These are phyloP conservation scores for Rhodomyrtus tomentosa DNA, from an alignment of 345 rosid genomes.

Conservation along the genomic window DNA sequence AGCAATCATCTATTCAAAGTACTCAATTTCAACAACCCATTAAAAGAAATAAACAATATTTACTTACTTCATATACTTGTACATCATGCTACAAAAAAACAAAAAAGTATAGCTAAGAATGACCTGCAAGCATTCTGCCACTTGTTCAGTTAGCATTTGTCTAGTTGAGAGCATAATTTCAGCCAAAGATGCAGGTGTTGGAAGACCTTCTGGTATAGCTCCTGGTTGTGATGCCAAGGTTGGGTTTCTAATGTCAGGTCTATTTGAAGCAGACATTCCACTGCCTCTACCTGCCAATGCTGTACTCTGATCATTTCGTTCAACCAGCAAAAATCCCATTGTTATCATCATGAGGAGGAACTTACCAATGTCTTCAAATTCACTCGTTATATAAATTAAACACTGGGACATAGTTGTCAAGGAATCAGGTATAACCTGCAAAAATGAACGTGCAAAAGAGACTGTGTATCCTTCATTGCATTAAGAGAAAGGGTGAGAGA, in stretches of 20 bases:
- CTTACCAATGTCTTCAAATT: conserved; percentile 44
- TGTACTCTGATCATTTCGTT: background rate
- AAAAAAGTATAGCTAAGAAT: background rate
- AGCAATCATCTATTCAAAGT: background rate
- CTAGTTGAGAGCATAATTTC: conserved; percentile 47
- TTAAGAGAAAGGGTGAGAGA: background rate
- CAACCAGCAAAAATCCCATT: background rate
- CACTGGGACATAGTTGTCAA: conserved; percentile 57
- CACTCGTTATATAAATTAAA: conserved; percentile 33
- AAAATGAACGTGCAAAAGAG: background rate
- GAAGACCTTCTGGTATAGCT: conserved; percentile 34
- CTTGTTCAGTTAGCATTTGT: conserved; percentile 48
- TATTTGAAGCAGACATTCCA: conserved; percentile 15
- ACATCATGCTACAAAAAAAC: background rate
- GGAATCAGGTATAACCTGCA: conserved; percentile 60
- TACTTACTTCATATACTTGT: background rate
- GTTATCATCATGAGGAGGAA: background rate
- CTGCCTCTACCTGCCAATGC: conserved; percentile 26
- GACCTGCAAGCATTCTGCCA: conserved; percentile 46
- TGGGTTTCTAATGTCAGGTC: conserved; percentile 23
- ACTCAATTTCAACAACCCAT: background rate
- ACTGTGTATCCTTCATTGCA: background rate
- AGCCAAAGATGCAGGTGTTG: conserved; percentile 63
- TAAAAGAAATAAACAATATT: background rate
- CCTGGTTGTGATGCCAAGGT: conserved; percentile 15